phyloP scores from a whole-genome alignment of 176 grass and related monocot species.

The Panicum miliaceum region DNA sequence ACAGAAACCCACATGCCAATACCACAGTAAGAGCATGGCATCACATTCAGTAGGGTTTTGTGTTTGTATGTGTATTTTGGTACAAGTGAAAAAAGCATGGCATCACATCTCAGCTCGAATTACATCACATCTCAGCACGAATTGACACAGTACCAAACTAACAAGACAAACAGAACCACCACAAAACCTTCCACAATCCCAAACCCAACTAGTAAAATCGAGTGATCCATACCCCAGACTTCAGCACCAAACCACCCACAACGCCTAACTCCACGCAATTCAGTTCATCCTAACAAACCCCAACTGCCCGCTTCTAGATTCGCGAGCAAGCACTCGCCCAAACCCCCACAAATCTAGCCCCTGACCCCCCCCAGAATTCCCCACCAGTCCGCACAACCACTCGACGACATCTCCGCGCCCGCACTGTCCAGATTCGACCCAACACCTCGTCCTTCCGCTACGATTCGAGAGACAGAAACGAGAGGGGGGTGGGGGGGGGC shows the following conservation, averaged over 20 bases:
- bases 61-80: not conserved
- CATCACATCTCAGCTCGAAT: slow-evolving; percentile 5
- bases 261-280: not conserved
- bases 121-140: slow-evolving; percentile 17
- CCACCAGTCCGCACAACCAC: no score
- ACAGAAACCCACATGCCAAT: not conserved
- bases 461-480: not conserved
- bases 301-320: not conserved
- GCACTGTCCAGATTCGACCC: slow-evolving; percentile 16
- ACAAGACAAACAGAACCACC: not conserved
- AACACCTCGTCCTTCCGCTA: not conserved
- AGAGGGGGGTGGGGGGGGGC: not conserved
- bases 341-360: slow-evolving; percentile 9
- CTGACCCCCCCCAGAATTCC: not conserved
- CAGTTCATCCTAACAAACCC: not conserved
- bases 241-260: not conserved
- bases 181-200: not conserved
- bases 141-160: not conserved
- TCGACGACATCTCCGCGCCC: not conserved
- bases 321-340: not conserved
- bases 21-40: not conserved
- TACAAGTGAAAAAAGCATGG: not conserved
- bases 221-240: not conserved
- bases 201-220: slow-evolving; percentile 1
- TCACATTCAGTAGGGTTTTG: not conserved